Evolutionary conservation across 805 yeast genomes (phyloP), one percentile per base, ranked within the genome.

Genomic region (Ogataea trehalophila): DNA sequence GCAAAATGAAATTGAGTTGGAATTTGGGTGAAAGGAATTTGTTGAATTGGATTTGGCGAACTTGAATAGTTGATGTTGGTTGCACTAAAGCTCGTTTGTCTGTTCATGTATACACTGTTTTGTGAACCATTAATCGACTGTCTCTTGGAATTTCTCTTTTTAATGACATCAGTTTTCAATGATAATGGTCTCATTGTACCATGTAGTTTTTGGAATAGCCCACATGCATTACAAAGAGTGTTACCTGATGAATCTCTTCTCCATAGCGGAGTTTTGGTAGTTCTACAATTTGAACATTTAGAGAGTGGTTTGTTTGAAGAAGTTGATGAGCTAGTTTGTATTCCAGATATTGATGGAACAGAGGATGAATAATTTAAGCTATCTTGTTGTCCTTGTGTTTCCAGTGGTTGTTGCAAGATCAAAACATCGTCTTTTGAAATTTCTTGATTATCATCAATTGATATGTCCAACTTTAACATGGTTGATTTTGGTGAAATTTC

Each of bases 221-320:
- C 85, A 66, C 85, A 80, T 0, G 85, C 85, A 57, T 80, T 80
- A 59, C 85, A 80, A 5, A 80, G 66, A 3, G 85, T 79, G 50
- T 79, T 76, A 1, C 85, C 85, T 26, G 64, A 69, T 6, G 81
- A 74, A 56, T 80, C 83, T 57, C 79, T 72, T 40, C 85, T 65
- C 85, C 85, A 80, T 22, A 80, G 66, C 1, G 85, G 85, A 0
- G 85, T 80, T 48, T 78, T 80, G 2, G 73, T 60, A 0, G 85
- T 80, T 41, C 77, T 75, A 59, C 85, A 80, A 62, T 80, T 80
- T 47, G 67, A 68, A 60, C 85, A 80, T 52, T 75, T 78, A 4
- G 75, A 46, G 1, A 56, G 44, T 8, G 55, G 42, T 40, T 61
- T 59, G 15, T 31, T 48, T 4, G 37, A 18, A 5, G 50, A 31